Percentiles rank a stretch among this genome's conserved stretches.
Evolutionary conservation across 139 green algal genomes (phyloP).

Genomic region (Astrephomene gubernaculifera): DNA sequence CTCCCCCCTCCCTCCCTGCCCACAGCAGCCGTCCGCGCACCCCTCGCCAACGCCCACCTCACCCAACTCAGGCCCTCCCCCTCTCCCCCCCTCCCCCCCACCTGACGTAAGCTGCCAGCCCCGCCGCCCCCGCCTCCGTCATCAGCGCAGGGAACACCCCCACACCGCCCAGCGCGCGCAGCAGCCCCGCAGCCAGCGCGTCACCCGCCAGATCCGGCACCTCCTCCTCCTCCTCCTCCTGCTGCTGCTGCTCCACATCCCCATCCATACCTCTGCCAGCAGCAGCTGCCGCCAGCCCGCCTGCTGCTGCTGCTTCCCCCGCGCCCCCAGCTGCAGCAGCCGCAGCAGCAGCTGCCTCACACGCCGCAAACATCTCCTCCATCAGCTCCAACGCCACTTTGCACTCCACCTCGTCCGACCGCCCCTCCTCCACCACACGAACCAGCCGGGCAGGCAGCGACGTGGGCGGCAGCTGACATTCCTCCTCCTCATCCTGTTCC

Average conservation of each 20-base stretch:
- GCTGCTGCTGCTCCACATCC: too few species aligned
- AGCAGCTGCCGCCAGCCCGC: too few species aligned
- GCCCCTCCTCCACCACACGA: conserved; percentile 15
- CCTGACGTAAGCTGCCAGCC: conserved; percentile 28
- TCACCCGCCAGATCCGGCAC: conserved; percentile 25
- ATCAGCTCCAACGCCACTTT: conserved; percentile 30
- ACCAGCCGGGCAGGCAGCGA: conserved; percentile 15
- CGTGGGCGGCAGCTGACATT: too few species aligned
- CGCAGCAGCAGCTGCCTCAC: neutral
- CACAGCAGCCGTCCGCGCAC: neutral
- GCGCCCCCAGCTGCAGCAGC: too few species aligned
- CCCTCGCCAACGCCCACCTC: neutral
- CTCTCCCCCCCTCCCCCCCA: neutral
- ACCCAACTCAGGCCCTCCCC: neutral
- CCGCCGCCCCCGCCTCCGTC: conserved; percentile 11
- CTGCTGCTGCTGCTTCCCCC: too few species aligned
- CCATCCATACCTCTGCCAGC: too few species aligned
- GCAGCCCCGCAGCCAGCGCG: conserved; percentile 14
- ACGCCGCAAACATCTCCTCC: conserved; percentile 30
- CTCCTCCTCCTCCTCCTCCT: neutral
- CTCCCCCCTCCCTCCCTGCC: too few species aligned
- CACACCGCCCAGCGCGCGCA: conserved; percentile 5
- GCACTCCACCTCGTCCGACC: conserved; percentile 5
- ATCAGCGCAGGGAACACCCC: neutral
- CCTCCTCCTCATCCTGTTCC: too few species aligned